Base-by-base conservation (phyloP, 139 green algal genomes). In the Chlorella sp. region DNA sequence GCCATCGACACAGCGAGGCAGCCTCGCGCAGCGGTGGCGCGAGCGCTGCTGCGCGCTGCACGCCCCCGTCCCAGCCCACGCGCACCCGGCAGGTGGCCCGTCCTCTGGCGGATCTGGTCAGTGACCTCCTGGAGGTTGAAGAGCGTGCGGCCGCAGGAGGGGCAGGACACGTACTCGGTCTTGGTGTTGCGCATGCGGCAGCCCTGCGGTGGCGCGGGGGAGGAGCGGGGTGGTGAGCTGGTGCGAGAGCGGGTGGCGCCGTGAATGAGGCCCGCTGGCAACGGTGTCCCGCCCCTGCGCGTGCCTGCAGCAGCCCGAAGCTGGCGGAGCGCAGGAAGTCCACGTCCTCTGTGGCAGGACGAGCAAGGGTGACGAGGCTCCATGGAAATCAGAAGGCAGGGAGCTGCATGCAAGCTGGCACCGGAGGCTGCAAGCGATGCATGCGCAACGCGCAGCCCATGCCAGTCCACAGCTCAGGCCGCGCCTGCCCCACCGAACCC, bases 101-200 rank as follows among this genome's bases (percentile, higher is more conserved):
- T 99, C 42, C 85, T 84, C n/a, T 74, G 42, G 17, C 90, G 82
- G 86, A 99, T 99, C 79, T 94, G 85, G 11, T 97, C 95, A 3
- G 96, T 99, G 17, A 99, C 92, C 84, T 98, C 95, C 81, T 75
- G 69, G 64, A 99, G 86, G 87, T 98, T 93, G 80, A 99, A 99
- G 8, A 99, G 91, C 31, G 96, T 99, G 72, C 96, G 91, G 31
- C 96, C 96, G 83, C 96, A 99, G 1, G 88, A 96, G 29, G 96
- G 96, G 90, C 96, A 99, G 23, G 86, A 95, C 41, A 99, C 95
- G 75, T 97, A 99, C 80, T 99, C 96, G 17, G 96, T 99, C 89
- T 99, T 99, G 67, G 87, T 97, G 91, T 98, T 98, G 69, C 96
- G 88, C 96, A 99, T 99, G 67, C 96, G 90, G 71, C 82, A 93